Base-by-base conservation (phyloP, 192 early-diverging fungal genomes). In the Gaertneriomyces semiglobifer region DNA sequence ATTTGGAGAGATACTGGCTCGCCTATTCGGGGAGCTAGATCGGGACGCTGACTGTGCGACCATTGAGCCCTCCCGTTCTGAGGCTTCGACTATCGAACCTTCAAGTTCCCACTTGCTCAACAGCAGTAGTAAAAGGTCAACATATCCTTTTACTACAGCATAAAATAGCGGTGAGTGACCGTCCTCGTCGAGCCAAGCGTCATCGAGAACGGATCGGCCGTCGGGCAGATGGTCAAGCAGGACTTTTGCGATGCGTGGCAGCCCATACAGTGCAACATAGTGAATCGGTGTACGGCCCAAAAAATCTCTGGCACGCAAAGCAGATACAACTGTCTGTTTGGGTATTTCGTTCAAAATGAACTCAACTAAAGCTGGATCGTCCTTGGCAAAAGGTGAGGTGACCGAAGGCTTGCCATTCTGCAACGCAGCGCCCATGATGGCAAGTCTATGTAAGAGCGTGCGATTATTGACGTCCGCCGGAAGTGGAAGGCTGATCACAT, bases 161-260 rank as follows among this genome's bases (percentile, higher is more conserved):
- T 84, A 85, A 54, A 89, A 85, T 1, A 89, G 41, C 4, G 88
- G 88, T 3, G 80, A 84, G 65, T 81, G 79, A 1, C 86, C 88
- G 63, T 89, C 84, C n/a, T 80, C 68, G 58, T 89, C 88, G n/a
- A 77, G 66, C 88, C 88, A 89, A 64, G 66, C 25, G 61, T 57
- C 58, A 63, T 74, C 0, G 65, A 73, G 67, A 79, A 84, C 18
- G 12, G 48, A 25, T 33, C 25, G 25, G 70, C 73, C 47, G 8
- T 44, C 46, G 14, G 81, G 77, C 9, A 84, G 50, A 66, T 82
- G 75, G 39, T 59, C 43, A 18, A 89, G 59, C 7, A 89, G 66
- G 0, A 75, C 63, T 10, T 61, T 58, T 4, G 81, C 73, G n/a
- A 80, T 77, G 20, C 71, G 69, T 20, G 77, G 56, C 46, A 76